A percentile compares a stretch with the other conserved stretches of the same genome.
These are phyloP conservation scores for Cladophialophora bantiana DNA, from an alignment of 2,329 filamentous ascomycete species.

Conservation along the genomic window DNA sequence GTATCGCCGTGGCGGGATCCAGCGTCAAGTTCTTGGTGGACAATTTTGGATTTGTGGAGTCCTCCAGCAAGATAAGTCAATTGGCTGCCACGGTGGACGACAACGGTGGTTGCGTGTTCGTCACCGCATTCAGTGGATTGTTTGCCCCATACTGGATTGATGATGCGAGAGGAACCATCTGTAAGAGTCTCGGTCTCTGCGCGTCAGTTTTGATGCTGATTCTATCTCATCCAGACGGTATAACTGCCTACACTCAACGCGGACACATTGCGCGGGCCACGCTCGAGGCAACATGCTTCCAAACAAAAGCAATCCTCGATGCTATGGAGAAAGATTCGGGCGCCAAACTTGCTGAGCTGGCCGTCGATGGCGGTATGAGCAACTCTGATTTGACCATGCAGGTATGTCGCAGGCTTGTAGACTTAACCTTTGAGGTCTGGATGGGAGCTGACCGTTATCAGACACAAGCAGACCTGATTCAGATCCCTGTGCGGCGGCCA, in stretches of 20 bases:
- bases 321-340: constrained; percentile 88
- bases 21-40: constrained; percentile 78
- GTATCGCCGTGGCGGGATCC: constrained; percentile 80
- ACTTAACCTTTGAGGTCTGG: neutral
- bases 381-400: constrained; percentile 75
- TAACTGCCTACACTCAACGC: constrained; percentile 82
- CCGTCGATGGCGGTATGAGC: constrained; percentile 88
- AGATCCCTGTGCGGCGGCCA: constrained; percentile 82
- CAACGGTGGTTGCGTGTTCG: constrained; percentile 83
- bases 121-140: constrained; percentile 88
- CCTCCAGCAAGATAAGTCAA: constrained; percentile 68
- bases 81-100: constrained; percentile 70
- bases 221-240: constrained; percentile 60
- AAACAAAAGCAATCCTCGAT: constrained; percentile 90
- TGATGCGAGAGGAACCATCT: constrained; percentile 85
- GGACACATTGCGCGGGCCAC: constrained; percentile 91
- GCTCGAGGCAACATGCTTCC: constrained; percentile 88
- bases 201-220: constrained; percentile 1
- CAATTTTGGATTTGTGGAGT: constrained; percentile 68
- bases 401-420: constrained; percentile 9
- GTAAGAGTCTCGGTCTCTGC: constrained; percentile 6
- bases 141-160: constrained; percentile 97
- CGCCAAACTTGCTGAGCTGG: constrained; percentile 74
- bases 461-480: constrained; percentile 80
- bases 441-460: constrained; percentile 44